Evolutionary conservation across 176 grass and related monocot species (phyloP), one percentile per base, ranked within the genome.

Genomic region (Triticum timopheevii): DNA sequence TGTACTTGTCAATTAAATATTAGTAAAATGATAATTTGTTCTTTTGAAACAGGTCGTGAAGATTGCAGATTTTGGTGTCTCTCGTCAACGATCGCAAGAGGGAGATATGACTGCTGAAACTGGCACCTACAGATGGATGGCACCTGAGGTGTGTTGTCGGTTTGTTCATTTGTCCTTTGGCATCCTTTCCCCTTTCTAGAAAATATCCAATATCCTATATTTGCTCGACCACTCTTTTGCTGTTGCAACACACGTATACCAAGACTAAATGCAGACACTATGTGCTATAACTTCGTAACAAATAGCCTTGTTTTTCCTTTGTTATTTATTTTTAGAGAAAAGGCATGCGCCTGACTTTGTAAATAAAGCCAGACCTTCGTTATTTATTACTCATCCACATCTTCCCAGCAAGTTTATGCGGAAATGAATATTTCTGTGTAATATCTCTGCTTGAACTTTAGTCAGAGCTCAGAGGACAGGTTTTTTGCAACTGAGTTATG

Each of bases 121-220:
- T 77, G 97, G 97, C 64, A 98, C 97, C 25, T 98, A 98, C 69
- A 90, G 97, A 71, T 98, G 97, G 97, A 98, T 98, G 97, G 97
- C 94, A 22, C 97, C 97, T 90, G 97, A 98, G 97, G 97, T 98
- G 59, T 47, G 81, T 84, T 76, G 36, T 62, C 75, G 50, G 22
- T 63, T 78, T 62, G 20, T 45, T 77, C 27, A 45, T 61, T 61
- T 86, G 23, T 36, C 58, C 38, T 34, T 16, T 52, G 0, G 63
- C 16, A 17, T 31, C 24, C 10, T 2, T 36, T 73, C 76, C 61
- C 23, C 19, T 81, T 54, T 27, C 42, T 44, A 19, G 10, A 54
- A 76, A 71, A 64, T 86, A 49, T 33, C 56, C 5, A n/a, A 67
- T 89, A 59, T 61, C 38, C 19, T 77, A 12, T 71, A 25, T 24